These are phyloP conservation scores for Trypanosoma grayi DNA, from an alignment of 208 protist genomes.

Conservation along the genomic window DNA sequence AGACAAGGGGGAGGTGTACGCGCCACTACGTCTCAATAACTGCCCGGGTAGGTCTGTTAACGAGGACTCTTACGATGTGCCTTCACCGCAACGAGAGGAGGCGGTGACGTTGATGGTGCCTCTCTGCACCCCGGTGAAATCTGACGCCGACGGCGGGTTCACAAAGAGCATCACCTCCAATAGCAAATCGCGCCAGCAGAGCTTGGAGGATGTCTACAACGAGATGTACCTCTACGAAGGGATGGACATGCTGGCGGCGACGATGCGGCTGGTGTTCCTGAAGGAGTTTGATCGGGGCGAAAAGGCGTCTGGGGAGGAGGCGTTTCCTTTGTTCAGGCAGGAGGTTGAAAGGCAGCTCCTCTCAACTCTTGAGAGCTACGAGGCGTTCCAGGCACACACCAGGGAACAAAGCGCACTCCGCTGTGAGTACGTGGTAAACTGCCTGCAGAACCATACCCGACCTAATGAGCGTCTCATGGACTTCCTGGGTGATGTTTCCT, in stretches of 20 bases:
- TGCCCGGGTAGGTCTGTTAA: neutral
- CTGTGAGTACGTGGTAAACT: slow-evolving; percentile 60
- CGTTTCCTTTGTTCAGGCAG: slow-evolving; percentile 36
- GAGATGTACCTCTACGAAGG: slow-evolving; percentile 43
- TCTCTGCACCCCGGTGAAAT: neutral
- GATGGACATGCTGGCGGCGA: slow-evolving; percentile 47
- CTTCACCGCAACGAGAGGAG: neutral
- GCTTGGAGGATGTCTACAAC: slow-evolving; percentile 46
- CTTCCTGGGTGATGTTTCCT: slow-evolving; percentile 11
- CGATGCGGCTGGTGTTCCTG: slow-evolving; percentile 50
- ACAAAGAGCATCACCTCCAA: neutral
- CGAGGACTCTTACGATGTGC: neutral
- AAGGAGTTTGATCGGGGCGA: slow-evolving; percentile 47
- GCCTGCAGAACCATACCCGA: slow-evolving; percentile 36
- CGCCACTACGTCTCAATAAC: neutral
- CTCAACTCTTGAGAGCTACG: slow-evolving; percentile 34
- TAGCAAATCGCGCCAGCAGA: slow-evolving; percentile 15
- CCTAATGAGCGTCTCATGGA: slow-evolving; percentile 43
- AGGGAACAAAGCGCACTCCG: slow-evolving; percentile 39
- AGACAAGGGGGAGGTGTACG: neutral
- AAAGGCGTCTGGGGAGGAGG: slow-evolving; percentile 2
- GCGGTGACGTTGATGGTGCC: too few species aligned
- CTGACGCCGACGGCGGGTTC: neutral
- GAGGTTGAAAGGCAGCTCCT: slow-evolving; percentile 30
- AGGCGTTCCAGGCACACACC: slow-evolving; percentile 19